Evolutionary conservation across 139 green algal genomes (phyloP).

Genomic region (Diplosphaera chodatii): DNA sequence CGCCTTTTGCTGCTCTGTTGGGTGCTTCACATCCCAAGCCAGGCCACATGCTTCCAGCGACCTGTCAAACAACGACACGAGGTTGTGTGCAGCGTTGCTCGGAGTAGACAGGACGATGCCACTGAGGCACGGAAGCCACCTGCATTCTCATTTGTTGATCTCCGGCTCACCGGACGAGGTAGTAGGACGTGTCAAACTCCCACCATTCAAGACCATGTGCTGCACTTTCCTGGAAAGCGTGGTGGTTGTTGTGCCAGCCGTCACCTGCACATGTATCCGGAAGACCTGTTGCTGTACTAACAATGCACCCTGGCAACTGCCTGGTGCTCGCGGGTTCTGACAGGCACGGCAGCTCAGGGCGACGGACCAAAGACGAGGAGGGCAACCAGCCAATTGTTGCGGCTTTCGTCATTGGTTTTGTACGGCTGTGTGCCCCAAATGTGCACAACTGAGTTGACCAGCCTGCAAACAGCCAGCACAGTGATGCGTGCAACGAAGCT

Average conservation of each 20-base stretch:
- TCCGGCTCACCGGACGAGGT: background rate
- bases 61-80: too few species aligned
- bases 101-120: too few species aligned
- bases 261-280: too few species aligned
- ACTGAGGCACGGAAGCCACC: too few species aligned
- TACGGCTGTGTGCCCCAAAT: conserved; percentile 53
- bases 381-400: conserved; percentile 45
- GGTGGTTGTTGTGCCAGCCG: conserved; percentile 75
- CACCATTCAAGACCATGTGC: conserved; percentile 68
- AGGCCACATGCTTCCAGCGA: conserved; percentile 1
- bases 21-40: conserved; percentile 16
- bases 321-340: too few species aligned
- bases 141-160: too few species aligned
- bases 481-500: background rate
- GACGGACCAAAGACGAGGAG: conserved; percentile 63
- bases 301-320: too few species aligned
- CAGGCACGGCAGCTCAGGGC: too few species aligned
- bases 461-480: conserved; percentile 50
- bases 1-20: conserved; percentile 6
- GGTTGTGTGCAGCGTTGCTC: too few species aligned
- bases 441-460: conserved; percentile 65
- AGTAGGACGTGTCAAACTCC: conserved; percentile 55
- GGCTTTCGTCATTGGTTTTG: conserved; percentile 44
- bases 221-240: conserved; percentile 62
- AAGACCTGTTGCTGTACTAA: too few species aligned